Evolutionary conservation across 2,329 filamentous ascomycete species (phyloP), one percentile per base, ranked within the genome.

Genomic region (Xylariales sp.): DNA sequence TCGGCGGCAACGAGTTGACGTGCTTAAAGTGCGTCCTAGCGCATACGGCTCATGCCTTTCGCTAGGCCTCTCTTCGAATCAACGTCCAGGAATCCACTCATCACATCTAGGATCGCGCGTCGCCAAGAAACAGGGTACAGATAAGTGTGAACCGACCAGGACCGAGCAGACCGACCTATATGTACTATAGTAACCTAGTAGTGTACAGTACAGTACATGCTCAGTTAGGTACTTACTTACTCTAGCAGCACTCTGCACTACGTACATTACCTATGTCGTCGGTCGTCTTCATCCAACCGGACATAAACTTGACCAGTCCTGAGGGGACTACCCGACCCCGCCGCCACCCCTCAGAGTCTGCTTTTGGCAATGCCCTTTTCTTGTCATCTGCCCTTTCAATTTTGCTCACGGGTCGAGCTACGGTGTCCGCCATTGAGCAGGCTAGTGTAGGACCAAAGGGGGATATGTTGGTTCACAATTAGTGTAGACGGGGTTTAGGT

Each of bases 41-140:
- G 69, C 69, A 69, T 67, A 71, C 62, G 64, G 63, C 62, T 59
- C 63, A 56, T 66, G 60, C 65, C 68, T 65, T 59, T 71, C 55
- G 65, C 65, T 56, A 67, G 64, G 43, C 32, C 8, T 53, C 41
- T 69, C 69, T 75, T 75, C 75, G 74, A 76, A 76, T 75, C 74
- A 75, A 62, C 56, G 66, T 62, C 52, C 39, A 57, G 65, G 67
- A 73, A 70, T 66, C 62, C 61, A 68, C 71, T 73, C 71, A 72
- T 76, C 74, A 77, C 75, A 72, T 72, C 74, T 74, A 67, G 75
- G 75, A 77, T 77, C 73, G 75, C 73, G 75, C 75, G 73, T 76
- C 75, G 75, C 75, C 75, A 77, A 77, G 75, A 72, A 59, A 56
- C 65, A 67, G 55, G 62, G 64, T 74, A 70, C 72, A 75, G 56